Conservation (phyloP, 805 yeast genomes). For the Candida succiphila region DNA sequence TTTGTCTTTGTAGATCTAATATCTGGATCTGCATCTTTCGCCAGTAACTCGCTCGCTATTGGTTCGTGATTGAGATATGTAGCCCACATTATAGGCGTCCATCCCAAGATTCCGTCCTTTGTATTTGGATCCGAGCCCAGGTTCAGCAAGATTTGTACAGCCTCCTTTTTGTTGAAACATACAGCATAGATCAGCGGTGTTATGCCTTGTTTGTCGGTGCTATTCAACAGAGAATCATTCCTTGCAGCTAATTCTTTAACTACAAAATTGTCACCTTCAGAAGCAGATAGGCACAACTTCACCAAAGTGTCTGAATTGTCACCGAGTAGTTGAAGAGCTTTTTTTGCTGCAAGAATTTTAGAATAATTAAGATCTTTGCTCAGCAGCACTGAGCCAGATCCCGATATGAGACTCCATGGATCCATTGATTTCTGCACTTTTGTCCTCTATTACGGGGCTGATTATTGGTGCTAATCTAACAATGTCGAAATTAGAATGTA, state of each 20-base stretch:
- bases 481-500: too few species aligned
- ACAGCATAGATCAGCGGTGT: conserved; percentile 44
- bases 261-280: conserved; percentile 24
- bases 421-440: not conserved
- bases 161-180: conserved; percentile 37
- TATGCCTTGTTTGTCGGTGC: conserved; percentile 29
- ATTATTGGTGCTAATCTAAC: too few species aligned
- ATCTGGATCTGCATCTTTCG: conserved; percentile 55
- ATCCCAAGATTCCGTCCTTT: conserved; percentile 38
- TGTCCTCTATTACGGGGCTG: too few species aligned
- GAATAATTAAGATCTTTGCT: conserved; percentile 17
- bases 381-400: not conserved
- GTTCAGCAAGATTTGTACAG: conserved; percentile 37
- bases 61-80: conserved; percentile 48
- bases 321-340: conserved; percentile 20
- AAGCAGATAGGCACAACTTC: conserved; percentile 27
- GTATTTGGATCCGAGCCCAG: conserved; percentile 38
- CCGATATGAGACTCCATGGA: not conserved
- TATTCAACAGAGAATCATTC: conserved; percentile 11
- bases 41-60: conserved; percentile 46
- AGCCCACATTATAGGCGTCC: conserved; percentile 84
- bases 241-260: conserved; percentile 18
- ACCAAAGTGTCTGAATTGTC: conserved; percentile 20
- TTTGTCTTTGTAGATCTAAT: conserved; percentile 23
- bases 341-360: conserved; percentile 26